Conservation (phyloP, 345 rosid species). For the Camelina neglecta region DNA sequence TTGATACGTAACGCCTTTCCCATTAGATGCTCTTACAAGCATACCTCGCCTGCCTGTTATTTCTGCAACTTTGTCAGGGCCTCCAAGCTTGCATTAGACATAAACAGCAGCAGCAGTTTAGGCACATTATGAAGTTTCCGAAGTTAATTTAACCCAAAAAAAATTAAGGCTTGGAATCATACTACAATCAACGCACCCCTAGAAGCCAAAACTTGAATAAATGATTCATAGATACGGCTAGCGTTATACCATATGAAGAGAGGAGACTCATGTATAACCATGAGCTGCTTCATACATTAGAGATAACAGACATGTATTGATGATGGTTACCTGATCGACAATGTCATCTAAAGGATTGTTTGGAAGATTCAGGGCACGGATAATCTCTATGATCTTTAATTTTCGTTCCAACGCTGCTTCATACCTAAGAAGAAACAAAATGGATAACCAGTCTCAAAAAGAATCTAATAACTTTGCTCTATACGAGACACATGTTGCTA, state of each 20-base stretch:
- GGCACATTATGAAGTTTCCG: conserved; percentile 31
- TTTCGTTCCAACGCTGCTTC: conserved; percentile 87
- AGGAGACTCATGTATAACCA: conserved; percentile 25
- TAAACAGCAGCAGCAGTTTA: conserved; percentile 28
- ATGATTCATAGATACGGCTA: conserved; percentile 32
- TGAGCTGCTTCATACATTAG: conserved; percentile 13
- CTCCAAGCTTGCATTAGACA: conserved; percentile 82
- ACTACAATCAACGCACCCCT: conserved; percentile 24
- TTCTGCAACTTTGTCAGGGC: conserved; percentile 97
- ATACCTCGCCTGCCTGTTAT: conserved; percentile 99
- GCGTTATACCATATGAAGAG: conserved; percentile 24
- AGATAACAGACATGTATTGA: conserved; percentile 13
- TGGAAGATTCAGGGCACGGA: conserved; percentile 90
- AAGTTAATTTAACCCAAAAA: conserved; percentile 22
- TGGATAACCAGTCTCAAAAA: conserved; percentile 13
- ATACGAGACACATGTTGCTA: conserved; percentile 34
- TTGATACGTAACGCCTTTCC: conserved; percentile 98
- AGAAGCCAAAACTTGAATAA: conserved; percentile 25
- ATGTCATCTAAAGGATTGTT: conserved; percentile 98
- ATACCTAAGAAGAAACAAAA: conserved; percentile 59
- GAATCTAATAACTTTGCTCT: conserved; percentile 21
- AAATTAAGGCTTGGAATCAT: conserved; percentile 15
- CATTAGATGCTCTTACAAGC: conserved; percentile 94
- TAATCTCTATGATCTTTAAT: conserved; percentile 81
- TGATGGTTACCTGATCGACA: conserved; percentile 76